Conservation (phyloP, 2,329 filamentous ascomycete species). For the Cryphonectria parasitica region DNA sequence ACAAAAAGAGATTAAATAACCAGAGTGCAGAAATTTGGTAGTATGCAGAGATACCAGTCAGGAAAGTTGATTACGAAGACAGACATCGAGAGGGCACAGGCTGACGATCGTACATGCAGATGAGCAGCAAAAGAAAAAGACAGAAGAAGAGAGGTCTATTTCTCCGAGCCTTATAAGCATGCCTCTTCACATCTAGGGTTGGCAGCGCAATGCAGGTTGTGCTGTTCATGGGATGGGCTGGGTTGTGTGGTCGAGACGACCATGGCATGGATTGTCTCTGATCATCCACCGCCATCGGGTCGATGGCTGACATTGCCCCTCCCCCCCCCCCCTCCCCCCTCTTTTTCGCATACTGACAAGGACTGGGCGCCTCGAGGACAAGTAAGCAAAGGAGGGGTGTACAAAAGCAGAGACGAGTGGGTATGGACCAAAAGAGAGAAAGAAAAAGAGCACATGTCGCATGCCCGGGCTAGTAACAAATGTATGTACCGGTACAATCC, state of each 20-base stretch:
- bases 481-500: neutral
- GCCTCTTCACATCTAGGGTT: neutral
- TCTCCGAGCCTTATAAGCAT: neutral
- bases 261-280: neutral
- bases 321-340: neutral
- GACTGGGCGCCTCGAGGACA: neutral
- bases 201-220: neutral
- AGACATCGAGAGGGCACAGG: neutral
- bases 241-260: neutral
- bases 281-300: neutral
- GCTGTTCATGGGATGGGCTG: neutral
- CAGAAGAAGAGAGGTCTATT: neutral
- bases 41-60: neutral
- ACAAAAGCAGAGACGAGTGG: neutral
- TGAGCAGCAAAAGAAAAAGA: neutral
- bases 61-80: neutral
- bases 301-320: neutral
- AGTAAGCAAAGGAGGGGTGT: neutral
- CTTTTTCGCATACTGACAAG: neutral
- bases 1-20: neutral
- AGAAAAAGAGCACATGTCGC: neutral
- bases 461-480: neutral
- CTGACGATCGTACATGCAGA: neutral
- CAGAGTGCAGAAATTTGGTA: neutral
- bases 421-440: too few species aligned